Evolutionary conservation across 495 filamentous ascomycete species (phyloP).

Genomic region (Penicillium pulvis): DNA sequence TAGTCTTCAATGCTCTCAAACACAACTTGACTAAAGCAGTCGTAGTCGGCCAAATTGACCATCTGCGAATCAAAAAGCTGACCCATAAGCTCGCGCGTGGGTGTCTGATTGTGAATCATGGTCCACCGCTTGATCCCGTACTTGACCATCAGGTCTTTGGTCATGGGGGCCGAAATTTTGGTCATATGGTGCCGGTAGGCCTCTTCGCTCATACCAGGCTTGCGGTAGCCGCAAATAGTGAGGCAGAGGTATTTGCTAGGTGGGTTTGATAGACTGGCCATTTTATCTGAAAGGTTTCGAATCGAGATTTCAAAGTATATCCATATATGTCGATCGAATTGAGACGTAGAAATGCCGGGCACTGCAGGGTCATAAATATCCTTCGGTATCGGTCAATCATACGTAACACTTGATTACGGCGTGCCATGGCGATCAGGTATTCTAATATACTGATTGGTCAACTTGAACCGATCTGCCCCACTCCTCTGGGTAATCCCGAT

Average conservation of each 20-base stretch:
- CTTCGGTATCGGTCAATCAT: no score
- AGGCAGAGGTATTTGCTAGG: conserved; percentile 31
- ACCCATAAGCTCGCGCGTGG: conserved; percentile 39
- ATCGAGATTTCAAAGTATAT: no score
- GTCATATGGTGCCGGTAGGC: conserved; percentile 51
- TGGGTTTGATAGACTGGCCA: no score
- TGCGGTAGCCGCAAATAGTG: conserved; percentile 52
- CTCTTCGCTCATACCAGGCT: conserved; percentile 52
- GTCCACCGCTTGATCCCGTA: conserved; percentile 46
- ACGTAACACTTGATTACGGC: no score
- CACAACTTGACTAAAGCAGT: conserved; percentile 50
- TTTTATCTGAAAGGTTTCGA: no score
- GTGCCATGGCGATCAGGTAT: no score
- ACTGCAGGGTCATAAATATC: no score
- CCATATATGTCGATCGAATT: no score
- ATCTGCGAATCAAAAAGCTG: conserved; percentile 42
- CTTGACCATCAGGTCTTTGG: conserved; percentile 46
- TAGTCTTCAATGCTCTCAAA: conserved; percentile 48
- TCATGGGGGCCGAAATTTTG: conserved; percentile 44
- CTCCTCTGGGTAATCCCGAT: no score
- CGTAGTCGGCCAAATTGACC: conserved; percentile 45
- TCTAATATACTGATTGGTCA: no score
- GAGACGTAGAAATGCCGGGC: no score
- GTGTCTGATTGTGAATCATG: conserved; percentile 39
- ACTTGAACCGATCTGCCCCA: no score